These are phyloP conservation scores for Obba rivulosa DNA, from an alignment of 768 basidiomycete genomes.

Conservation along the genomic window DNA sequence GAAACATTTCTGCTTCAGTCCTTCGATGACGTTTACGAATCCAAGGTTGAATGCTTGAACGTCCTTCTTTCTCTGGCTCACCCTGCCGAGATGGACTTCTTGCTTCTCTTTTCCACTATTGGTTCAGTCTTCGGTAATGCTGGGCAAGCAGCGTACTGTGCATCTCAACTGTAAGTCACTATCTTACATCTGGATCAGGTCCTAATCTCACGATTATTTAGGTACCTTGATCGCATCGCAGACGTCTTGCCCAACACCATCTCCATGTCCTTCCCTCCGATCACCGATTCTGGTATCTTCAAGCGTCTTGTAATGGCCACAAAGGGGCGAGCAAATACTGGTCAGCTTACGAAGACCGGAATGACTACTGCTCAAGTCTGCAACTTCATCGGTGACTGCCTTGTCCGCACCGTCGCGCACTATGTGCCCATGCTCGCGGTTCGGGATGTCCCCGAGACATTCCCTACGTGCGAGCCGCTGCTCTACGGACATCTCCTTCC, in stretches of 20 bases:
- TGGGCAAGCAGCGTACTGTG: slow-evolving; percentile 21
- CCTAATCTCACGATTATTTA: slow-evolving; percentile 7
- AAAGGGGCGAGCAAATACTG: slow-evolving; percentile 23
- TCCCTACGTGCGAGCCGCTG: slow-evolving; percentile 22
- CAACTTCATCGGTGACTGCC: slow-evolving; percentile 27
- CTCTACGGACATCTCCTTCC: slow-evolving; percentile 23
- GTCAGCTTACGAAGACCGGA: slow-evolving; percentile 25
- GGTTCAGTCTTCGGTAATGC: slow-evolving; percentile 28
- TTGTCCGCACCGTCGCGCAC: slow-evolving; percentile 24
- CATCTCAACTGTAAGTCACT: slow-evolving; percentile 11
- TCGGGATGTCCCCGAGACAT: slow-evolving; percentile 19
- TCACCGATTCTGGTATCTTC: slow-evolving; percentile 30
- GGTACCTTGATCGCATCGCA: slow-evolving; percentile 28
- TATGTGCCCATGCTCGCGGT: slow-evolving; percentile 26
- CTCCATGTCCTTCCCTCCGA: slow-evolving; percentile 29
- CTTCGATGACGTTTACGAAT: slow-evolving; percentile 20
- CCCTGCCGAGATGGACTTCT: slow-evolving; percentile 23
- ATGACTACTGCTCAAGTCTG: slow-evolving; percentile 28
- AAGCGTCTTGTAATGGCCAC: slow-evolving; percentile 25
- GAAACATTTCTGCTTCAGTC: too few relatives aligned
- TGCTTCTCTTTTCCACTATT: slow-evolving; percentile 29
- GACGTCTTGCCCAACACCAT: slow-evolving; percentile 25
- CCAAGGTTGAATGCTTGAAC: slow-evolving; percentile 18
- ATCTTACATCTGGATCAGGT: background rate
- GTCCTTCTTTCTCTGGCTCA: slow-evolving; percentile 12